Percentiles rank a stretch among this genome's conserved stretches.
Evolutionary conservation across 192 early-diverging fungal genomes (phyloP).

Genomic region (Hyaloraphidium curvatum): DNA sequence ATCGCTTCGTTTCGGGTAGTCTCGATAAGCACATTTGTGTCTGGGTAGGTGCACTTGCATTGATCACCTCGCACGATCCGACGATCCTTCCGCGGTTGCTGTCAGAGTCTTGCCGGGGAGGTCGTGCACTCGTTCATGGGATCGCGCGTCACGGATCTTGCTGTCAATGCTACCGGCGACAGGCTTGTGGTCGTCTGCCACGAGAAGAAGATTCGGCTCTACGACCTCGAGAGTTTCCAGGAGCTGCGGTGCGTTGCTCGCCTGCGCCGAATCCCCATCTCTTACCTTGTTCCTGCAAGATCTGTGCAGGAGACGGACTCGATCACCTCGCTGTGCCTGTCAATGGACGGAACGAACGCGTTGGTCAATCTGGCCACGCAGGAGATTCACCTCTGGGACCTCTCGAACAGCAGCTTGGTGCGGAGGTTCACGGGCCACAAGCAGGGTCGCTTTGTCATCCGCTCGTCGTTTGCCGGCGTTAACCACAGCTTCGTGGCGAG

Average conservation of each 20-base stretch:
- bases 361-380: conserved; percentile 38
- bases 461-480: conserved; percentile 76
- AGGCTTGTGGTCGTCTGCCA: conserved; percentile 37
- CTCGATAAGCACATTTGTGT: conserved; percentile 55
- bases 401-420: conserved; percentile 41
- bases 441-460: conserved; percentile 72
- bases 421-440: conserved; percentile 64
- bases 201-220: conserved; percentile 44
- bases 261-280: neutral
- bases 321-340: conserved; percentile 48
- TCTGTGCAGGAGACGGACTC: conserved; percentile 23
- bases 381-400: conserved; percentile 80
- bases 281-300: conserved; percentile 4
- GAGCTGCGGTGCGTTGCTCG: conserved; percentile 15
- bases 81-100: neutral
- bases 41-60: conserved; percentile 31
- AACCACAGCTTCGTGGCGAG: conserved; percentile 64
- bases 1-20: conserved; percentile 68
- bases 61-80: neutral
- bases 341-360: conserved; percentile 36
- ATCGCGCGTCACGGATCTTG: conserved; percentile 38
- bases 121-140: conserved; percentile 38
- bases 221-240: conserved; percentile 27
- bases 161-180: conserved; percentile 34
- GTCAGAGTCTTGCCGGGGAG: conserved; percentile 27